These are phyloP conservation scores for Cordyceps cicadae DNA, from an alignment of 2,329 filamentous ascomycete species.

Conservation along the genomic window DNA sequence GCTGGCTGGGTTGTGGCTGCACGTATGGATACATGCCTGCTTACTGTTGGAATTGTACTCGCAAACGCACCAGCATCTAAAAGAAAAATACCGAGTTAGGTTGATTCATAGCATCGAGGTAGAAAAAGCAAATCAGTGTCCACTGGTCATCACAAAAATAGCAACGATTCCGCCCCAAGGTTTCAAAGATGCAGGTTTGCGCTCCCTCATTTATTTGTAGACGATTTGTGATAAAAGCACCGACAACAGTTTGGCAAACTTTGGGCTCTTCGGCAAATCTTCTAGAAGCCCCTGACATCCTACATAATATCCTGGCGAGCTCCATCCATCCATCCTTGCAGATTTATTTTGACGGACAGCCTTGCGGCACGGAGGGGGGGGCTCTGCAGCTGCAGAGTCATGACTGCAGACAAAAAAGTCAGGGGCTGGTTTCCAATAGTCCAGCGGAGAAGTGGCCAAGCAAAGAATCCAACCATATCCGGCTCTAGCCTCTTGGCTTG, in stretches of 20 bases:
- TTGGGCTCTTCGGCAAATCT: background rate
- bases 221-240: background rate
- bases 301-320: background rate
- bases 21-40: too few species aligned
- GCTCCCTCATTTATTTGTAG: background rate
- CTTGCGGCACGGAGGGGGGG: background rate
- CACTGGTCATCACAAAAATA: too few species aligned
- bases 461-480: background rate
- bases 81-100: too few species aligned
- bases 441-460: background rate
- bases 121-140: too few species aligned
- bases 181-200: background rate
- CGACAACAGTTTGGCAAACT: background rate
- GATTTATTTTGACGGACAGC: background rate
- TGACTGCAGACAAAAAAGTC: background rate
- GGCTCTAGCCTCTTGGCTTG: constrained; percentile 3
- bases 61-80: too few species aligned
- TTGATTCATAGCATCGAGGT: too few species aligned
- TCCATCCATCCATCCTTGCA: constrained; percentile 3
- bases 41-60: too few species aligned
- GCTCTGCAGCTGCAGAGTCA: background rate
- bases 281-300: constrained; percentile 5
- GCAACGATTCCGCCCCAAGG: background rate
- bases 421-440: constrained; percentile 10
- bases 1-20: too few species aligned